Evolutionary conservation across 345 rosid species (phyloP), one percentile per base, ranked within the genome.

Genomic region (Carallia brachiata): DNA sequence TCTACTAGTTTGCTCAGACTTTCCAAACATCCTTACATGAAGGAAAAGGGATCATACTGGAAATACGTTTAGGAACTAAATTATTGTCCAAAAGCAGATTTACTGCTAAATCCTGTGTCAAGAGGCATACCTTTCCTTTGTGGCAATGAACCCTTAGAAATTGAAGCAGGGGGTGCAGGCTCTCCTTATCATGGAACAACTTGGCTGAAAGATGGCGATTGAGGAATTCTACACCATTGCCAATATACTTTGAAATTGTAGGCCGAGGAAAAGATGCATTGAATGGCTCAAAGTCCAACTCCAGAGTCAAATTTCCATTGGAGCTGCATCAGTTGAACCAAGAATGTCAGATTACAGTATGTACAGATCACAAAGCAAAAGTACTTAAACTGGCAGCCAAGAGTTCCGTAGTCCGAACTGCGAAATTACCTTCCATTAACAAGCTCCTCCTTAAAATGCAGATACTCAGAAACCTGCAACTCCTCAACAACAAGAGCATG

Each of bases 211-310:
- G 90, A 75, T 92, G 97, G 48, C 94, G 93, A 60, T 92, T 92
- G 56, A 92, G 97, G 82, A 92, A 92, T 81, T 92, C 93, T 47
- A 92, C 93, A 15, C 97, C 97, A 68, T 92, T 86, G 3, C 97
- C 97, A 12, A 92, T 90, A 62, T 84, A 92, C 70, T 89, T 89
- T 0, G 88, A 68, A 16, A 89, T 92, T 17, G 96, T 90, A 12
- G 97, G 93, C 55, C 92, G 92, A 15, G 97, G 97, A 65, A 92
- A 72, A 34, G 90, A 84, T 3, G 93, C 93, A 10, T 79, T 84
- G 77, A 92, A 92, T 6, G 97, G 97, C 79, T 92, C 97, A 65
- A 92, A 92, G 47, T 92, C 97, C 78, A 92, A 79, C 80, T 92
- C 97, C 40, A 92, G 90, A 68, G 86, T 88, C 71, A 86, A 91